Percentiles rank a stretch among this genome's conserved stretches.
Conservation (phyloP, 352 stramenopile species). For the Phytophthora constricta region DNA sequence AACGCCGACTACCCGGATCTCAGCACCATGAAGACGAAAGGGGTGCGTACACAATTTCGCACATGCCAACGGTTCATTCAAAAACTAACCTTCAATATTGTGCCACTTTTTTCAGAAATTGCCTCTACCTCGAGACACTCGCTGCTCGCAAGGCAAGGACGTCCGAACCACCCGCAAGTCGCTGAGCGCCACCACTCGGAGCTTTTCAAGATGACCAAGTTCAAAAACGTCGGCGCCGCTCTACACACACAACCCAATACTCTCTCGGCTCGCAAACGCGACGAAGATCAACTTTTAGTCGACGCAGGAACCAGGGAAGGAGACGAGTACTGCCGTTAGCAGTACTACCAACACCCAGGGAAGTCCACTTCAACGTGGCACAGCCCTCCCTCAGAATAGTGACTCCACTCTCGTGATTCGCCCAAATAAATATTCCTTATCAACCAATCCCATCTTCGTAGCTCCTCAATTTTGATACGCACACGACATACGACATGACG, state of each 20-base stretch:
- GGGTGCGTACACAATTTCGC: constrained; percentile 41
- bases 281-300: constrained; percentile 1
- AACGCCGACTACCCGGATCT: constrained; percentile 79
- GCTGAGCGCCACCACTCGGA: constrained; percentile 43
- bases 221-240: constrained; percentile 76
- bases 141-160: constrained; percentile 70
- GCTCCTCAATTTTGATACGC: constrained; percentile 6
- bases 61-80: neutral
- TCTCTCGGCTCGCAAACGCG: constrained; percentile 10
- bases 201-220: constrained; percentile 90
- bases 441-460: constrained; percentile 20
- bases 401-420: neutral
- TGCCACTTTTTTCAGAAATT: constrained; percentile 55
- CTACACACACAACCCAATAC: constrained; percentile 68
- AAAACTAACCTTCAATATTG: neutral
- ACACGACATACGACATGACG: constrained; percentile 20
- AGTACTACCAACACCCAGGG: too few species aligned
- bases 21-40: constrained; percentile 84
- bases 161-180: constrained; percentile 57
- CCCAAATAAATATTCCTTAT: constrained; percentile 20
- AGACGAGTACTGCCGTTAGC: constrained; percentile 2
- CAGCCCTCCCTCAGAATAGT: constrained; percentile 3
- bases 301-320: too few species aligned
- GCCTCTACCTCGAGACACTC: constrained; percentile 74
- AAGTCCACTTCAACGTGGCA: constrained; percentile 14